Base-by-base conservation (phyloP, 345 rosid species). In the Aquilaria sinensis region DNA sequence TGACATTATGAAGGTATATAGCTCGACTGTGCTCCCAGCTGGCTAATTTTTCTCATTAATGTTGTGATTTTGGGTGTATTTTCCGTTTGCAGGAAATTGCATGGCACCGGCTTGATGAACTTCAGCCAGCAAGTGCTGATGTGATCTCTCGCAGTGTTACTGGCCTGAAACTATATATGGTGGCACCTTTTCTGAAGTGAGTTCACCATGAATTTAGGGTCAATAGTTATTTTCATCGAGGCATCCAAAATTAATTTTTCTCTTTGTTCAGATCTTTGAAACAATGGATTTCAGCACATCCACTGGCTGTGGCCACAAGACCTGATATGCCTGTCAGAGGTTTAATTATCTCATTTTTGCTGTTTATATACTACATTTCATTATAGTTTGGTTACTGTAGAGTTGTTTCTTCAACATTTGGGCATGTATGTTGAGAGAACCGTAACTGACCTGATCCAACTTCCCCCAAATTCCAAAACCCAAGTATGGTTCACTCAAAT, bases 121-220 rank as follows among this genome's bases (percentile, higher is more conserved):
- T 95, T 74, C 87, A 70, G 64, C 87, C 96, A 33, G 88, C 84
- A 71, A 87, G 73, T 67, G 77, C 74, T 54, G 85, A 80, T 57
- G 96, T 95, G 48, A 90, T 95, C 78, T 84, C 97, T 68, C 99
- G 84, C 63, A 82, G 96, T 64, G 69, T 77, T 69, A 78, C 90
- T 53, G 97, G 96, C 71, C 85, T 88, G 53, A 95, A 91, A 86
- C 85, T 95, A 65, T 95, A 95, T 68, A 95, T 95, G 99, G 96
- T 91, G 67, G 80, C 99, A 37, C 99, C 96, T 13, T 91, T 95
- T 74, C 79, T 95, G 71, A 70, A 47, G 99, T 95, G 72, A 80
- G 96, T 84, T 53, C 56, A 65, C 37, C 48, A 45, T 47, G 16
- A 57, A 3, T 10, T 45, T 32, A 58, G 5, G 61, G 33, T 46